These are phyloP conservation scores for Umbelopsis sp. DNA, from an alignment of 192 early-diverging fungal genomes.

Conservation along the genomic window DNA sequence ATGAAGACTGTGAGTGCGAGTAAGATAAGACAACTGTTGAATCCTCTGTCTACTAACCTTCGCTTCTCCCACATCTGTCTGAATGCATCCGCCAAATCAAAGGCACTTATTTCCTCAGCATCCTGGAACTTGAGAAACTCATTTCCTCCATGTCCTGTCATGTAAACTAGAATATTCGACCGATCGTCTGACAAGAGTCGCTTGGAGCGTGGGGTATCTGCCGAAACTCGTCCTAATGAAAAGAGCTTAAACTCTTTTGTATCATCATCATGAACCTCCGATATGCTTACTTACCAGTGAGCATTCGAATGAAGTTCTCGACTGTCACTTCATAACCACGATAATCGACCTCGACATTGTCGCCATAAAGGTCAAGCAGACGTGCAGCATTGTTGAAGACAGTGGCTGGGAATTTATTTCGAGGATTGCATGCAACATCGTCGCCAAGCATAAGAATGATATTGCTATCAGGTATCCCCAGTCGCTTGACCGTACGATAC, in stretches of 20 bases:
- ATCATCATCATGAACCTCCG: too few species aligned
- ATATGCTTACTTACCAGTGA: constrained; percentile 79
- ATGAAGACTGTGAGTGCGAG: neutral
- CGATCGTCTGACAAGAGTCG: constrained; percentile 94
- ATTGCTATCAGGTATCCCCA: constrained; percentile 98
- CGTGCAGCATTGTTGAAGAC: constrained; percentile 90
- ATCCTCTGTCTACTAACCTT: constrained; percentile 40
- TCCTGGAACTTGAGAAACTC: constrained; percentile 99
- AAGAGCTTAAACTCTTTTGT: too few species aligned
- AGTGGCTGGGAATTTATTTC: constrained; percentile 90
- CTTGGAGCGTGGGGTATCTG: constrained; percentile 91
- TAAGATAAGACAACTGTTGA: too few species aligned
- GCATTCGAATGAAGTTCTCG: constrained; percentile 94
- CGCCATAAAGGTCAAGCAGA: constrained; percentile 88
- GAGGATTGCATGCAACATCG: constrained; percentile 97
- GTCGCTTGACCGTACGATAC: constrained; percentile 96
- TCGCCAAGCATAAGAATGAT: constrained; percentile 99
- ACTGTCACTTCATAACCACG: constrained; percentile 99
- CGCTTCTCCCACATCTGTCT: constrained; percentile 98
- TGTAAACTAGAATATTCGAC: constrained; percentile 94
- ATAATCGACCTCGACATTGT: constrained; percentile 98
- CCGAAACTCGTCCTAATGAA: constrained; percentile 72
- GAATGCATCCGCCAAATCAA: constrained; percentile 96
- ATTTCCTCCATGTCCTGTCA: constrained; percentile 99
- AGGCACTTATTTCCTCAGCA: constrained; percentile 93